Conservation (phyloP, 2,329 filamentous ascomycete genomes). For the Graphilbum ipis-grandicollis region DNA sequence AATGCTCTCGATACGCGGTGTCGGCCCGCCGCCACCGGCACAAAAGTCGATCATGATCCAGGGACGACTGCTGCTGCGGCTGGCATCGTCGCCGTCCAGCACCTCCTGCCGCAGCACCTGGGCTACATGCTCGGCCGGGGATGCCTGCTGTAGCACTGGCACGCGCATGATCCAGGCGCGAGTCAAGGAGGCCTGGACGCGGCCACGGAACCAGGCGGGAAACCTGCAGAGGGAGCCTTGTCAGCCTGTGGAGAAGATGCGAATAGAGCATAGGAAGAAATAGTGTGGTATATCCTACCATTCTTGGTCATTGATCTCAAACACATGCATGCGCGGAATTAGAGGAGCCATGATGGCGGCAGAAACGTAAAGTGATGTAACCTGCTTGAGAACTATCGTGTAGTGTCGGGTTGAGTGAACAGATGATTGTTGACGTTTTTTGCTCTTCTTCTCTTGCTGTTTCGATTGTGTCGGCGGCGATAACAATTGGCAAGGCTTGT, state of each 20-base stretch:
- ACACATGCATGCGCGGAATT: constrained; percentile 40
- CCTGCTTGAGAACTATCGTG: too few species aligned
- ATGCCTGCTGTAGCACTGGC: constrained; percentile 36
- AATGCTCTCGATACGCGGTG: constrained; percentile 41
- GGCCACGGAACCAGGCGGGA: constrained; percentile 44
- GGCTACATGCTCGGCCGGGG: constrained; percentile 45
- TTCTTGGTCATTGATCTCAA: constrained; percentile 49
- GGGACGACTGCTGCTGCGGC: constrained; percentile 25
- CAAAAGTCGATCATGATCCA: constrained; percentile 62
- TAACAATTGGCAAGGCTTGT: too few species aligned
- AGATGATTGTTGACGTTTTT: too few species aligned
- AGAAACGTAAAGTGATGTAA: too few species aligned
- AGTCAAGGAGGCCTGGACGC: constrained; percentile 47
- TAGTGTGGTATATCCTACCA: constrained; percentile 27
- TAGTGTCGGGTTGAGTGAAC: too few species aligned
- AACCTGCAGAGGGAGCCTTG: constrained; percentile 28
- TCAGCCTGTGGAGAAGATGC: neutral
- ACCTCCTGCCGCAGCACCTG: constrained; percentile 24
- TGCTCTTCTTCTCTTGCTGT: too few species aligned
- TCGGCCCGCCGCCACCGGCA: constrained; percentile 56
- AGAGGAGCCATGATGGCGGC: constrained; percentile 8
- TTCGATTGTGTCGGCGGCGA: too few species aligned
- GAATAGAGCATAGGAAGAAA: neutral
- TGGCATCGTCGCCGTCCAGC: constrained; percentile 15
- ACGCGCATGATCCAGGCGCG: constrained; percentile 43